Evolutionary conservation across 805 yeast species (phyloP), one percentile per base, ranked within the genome.

Genomic region (Wickerhamomyces canadensis): DNA sequence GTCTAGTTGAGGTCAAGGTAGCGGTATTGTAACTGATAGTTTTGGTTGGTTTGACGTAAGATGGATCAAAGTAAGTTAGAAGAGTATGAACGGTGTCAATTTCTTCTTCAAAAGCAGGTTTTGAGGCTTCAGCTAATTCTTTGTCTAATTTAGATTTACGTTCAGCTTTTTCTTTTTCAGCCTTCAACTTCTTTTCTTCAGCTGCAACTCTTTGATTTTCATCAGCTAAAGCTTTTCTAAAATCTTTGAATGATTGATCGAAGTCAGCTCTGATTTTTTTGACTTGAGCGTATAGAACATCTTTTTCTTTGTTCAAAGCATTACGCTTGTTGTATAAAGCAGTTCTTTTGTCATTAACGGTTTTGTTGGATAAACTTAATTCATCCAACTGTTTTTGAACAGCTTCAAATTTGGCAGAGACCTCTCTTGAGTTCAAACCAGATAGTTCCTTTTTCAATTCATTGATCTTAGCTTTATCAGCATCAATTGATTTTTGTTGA

Each of bases 61-160:
- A 57, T 49, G 94, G 93, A 57, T 88, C 95, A 51, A 93, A 85
- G 62, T 76, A 76, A 26, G 65, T 55, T 58, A 89, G 70, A 57
- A 88, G 70, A 38, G 73, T 67, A 61, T 88, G 85, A 54, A 93
- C 84, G 45, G 81, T 68, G 48, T 72, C 71, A 52, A 91, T 81
- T 65, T 93, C 95, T 31, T 65, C 65, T 41, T 81, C 76, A 65
- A 83, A 89, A 19, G 97, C 98, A 21, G 98, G 96, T 50, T 64
- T 61, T 19, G 84, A 76, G 33, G 88, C 88, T 45, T 78, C 84
- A 36, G 78, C 73, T 67, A 84, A 76, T 54, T 76, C 77, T 55
- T 75, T 70, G 51, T 85, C 86, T 39, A 81, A 83, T 52, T 71
- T 78, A 63, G 71, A 72, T 58, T 73, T 67, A 54, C 70, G 70